phyloP scores from a whole-genome alignment of 306 rosid species.

The Begonia loranthoides region DNA sequence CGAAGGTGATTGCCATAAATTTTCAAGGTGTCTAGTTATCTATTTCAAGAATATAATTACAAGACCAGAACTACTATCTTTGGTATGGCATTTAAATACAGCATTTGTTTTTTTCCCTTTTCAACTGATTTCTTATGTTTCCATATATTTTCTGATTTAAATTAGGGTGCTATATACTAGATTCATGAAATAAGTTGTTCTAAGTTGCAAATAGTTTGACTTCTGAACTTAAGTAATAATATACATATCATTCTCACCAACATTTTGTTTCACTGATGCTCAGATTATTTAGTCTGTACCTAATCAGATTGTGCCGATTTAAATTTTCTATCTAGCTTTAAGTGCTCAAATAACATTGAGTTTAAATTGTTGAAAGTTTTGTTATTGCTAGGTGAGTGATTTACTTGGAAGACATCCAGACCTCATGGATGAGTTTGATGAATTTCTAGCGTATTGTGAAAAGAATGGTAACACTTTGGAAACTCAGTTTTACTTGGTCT shows the following conservation, averaged over 20 bases:
- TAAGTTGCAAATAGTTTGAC: too few species aligned
- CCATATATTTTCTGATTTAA: too few species aligned
- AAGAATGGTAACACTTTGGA: slow-evolving; percentile 51
- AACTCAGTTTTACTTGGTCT: slow-evolving; percentile 1
- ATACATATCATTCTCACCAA: too few species aligned
- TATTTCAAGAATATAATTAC: slow-evolving; percentile 81
- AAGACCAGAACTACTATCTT: slow-evolving; percentile 64
- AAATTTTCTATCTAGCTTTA: too few species aligned
- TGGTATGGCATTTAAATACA: slow-evolving; percentile 35
- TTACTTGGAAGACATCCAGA: slow-evolving; percentile 82
- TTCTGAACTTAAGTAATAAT: too few species aligned
- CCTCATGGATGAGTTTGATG: slow-evolving; percentile 84
- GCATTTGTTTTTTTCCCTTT: not conserved
- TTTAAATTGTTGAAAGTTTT: slow-evolving; percentile 7
- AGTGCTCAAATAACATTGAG: not conserved
- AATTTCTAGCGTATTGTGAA: slow-evolving; percentile 80
- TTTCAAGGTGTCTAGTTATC: slow-evolving; percentile 82
- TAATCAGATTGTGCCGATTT: too few species aligned
- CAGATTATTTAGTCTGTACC: too few species aligned
- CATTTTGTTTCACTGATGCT: too few species aligned
- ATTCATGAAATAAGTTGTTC: too few species aligned
- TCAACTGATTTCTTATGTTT: not conserved
- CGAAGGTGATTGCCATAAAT: slow-evolving; percentile 66
- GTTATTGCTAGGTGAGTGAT: slow-evolving; percentile 60
- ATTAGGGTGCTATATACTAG: too few species aligned